These are phyloP conservation scores for Tetrapisispora pingtungensis DNA, from an alignment of 805 yeast genomes.

Conservation along the genomic window DNA sequence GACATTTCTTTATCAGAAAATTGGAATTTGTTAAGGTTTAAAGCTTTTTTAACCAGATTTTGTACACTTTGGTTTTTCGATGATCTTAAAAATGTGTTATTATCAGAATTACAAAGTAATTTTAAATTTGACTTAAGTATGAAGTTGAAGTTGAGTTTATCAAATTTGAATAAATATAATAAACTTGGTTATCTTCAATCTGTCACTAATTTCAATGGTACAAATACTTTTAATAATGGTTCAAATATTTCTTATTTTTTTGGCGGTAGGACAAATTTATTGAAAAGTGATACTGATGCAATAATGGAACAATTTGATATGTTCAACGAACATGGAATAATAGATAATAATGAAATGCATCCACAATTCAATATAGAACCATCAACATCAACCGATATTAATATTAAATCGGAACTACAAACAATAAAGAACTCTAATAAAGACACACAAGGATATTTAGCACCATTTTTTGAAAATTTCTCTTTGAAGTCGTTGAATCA, in stretches of 20 bases:
- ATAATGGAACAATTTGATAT: slow-evolving; percentile 24
- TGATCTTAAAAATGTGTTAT: slow-evolving; percentile 12
- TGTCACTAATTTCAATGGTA: slow-evolving; percentile 5
- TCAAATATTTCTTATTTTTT: slow-evolving; percentile 2
- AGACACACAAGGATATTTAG: background rate
- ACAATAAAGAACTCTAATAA: slow-evolving; percentile 4
- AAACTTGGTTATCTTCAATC: slow-evolving; percentile 6
- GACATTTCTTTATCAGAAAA: slow-evolving; percentile 1
- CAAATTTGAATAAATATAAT: slow-evolving; percentile 1
- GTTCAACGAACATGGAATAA: slow-evolving; percentile 8
- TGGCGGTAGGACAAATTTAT: slow-evolving; percentile 8
- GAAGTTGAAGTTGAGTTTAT: background rate
- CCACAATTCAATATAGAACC: background rate
- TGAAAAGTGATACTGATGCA: slow-evolving; percentile 17
- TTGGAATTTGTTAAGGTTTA: slow-evolving; percentile 19
- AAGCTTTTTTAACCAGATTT: slow-evolving; percentile 18
- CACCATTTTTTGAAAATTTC: slow-evolving; percentile 1
- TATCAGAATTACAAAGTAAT: slow-evolving; percentile 7
- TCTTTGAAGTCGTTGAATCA: slow-evolving; percentile 2
- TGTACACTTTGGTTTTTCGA: slow-evolving; percentile 16
- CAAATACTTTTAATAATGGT: slow-evolving; percentile 3
- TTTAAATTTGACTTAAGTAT: slow-evolving; percentile 3
- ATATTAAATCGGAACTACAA: slow-evolving; percentile 1
- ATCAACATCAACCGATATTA: background rate
- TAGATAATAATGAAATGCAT: background rate